A percentile compares a stretch with the other conserved stretches of the same genome.
Evolutionary conservation across 2,329 filamentous ascomycete species (phyloP).

Genomic region (Aspergillus viridinutans): DNA sequence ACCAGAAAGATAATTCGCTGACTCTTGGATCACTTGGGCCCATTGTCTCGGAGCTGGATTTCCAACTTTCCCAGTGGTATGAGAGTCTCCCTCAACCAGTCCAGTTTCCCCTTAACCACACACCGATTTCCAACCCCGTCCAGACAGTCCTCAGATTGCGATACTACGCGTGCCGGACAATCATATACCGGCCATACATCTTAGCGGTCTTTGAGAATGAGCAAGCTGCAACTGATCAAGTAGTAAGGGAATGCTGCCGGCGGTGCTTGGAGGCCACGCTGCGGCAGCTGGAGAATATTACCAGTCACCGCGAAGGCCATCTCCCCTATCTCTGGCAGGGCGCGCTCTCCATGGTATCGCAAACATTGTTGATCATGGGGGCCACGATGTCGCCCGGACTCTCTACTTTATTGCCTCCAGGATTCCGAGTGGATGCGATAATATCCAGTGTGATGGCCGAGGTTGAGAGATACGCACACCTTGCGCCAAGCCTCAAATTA

Average conservation of each 20-base stretch:
- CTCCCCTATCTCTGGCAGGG: constrained; percentile 85
- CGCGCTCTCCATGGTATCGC: constrained; percentile 75
- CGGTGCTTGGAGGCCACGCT: constrained; percentile 78
- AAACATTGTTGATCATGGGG: constrained; percentile 78
- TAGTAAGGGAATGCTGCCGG: constrained; percentile 71
- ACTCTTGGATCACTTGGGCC: constrained; percentile 71
- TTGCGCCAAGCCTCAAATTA: constrained; percentile 71
- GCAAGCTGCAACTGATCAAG: constrained; percentile 64
- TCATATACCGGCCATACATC: constrained; percentile 81
- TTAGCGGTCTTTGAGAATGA: constrained; percentile 75
- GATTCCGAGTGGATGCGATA: constrained; percentile 63
- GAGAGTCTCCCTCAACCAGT: constrained; percentile 69
- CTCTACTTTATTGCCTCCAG: constrained; percentile 58
- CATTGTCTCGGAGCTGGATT: constrained; percentile 75
- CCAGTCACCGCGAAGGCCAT: constrained; percentile 74
- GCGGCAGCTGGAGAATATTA: constrained; percentile 73
- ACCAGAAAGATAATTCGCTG: constrained; percentile 67
- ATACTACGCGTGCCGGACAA: constrained; percentile 81
- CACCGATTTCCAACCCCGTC: constrained; percentile 65
- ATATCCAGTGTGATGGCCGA: constrained; percentile 74
- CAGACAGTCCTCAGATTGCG: constrained; percentile 74
- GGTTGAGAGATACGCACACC: constrained; percentile 67
- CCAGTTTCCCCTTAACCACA: constrained; percentile 70
- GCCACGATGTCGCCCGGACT: constrained; percentile 75
- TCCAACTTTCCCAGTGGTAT: constrained; percentile 80